These are phyloP conservation scores for Krasilnikovozyma curviuscula DNA, from an alignment of 768 basidiomycete genomes.

Conservation along the genomic window DNA sequence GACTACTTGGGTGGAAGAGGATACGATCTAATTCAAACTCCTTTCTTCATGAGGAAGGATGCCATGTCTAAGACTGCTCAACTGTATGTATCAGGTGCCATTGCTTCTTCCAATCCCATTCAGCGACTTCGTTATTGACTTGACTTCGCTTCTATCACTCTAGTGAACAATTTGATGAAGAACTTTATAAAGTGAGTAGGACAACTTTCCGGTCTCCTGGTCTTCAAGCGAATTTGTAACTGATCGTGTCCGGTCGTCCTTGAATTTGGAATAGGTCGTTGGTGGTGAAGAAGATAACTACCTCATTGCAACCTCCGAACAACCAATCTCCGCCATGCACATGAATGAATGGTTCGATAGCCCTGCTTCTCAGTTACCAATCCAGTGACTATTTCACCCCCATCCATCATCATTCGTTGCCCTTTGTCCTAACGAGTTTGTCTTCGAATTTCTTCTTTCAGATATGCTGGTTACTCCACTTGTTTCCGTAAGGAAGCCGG, in stretches of 20 bases:
- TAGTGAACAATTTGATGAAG: conserved; percentile 84
- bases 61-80: conserved; percentile 96
- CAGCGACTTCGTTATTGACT: neutral
- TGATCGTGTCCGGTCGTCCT: neutral
- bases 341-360: conserved; percentile 95
- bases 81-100: conserved; percentile 27
- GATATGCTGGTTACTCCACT: conserved; percentile 43
- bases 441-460: conserved; percentile 7
- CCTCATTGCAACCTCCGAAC: conserved; percentile 95
- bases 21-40: conserved; percentile 89
- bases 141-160: neutral
- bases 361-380: conserved; percentile 76
- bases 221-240: neutral
- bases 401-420: neutral
- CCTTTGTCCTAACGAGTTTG: neutral
- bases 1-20: conserved; percentile 66
- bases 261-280: neutral
- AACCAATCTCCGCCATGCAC: conserved; percentile 91
- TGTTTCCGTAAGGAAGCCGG: conserved; percentile 99
- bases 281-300: conserved; percentile 39
- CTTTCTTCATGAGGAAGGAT: conserved; percentile 97
- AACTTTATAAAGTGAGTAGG: conserved; percentile 73
- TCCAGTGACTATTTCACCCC: conserved; percentile 36
- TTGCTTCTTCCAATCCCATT: neutral
- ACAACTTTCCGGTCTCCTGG: neutral